Conservation (phyloP, 176 grass and related monocot genomes). For the Oryza longistaminata region DNA sequence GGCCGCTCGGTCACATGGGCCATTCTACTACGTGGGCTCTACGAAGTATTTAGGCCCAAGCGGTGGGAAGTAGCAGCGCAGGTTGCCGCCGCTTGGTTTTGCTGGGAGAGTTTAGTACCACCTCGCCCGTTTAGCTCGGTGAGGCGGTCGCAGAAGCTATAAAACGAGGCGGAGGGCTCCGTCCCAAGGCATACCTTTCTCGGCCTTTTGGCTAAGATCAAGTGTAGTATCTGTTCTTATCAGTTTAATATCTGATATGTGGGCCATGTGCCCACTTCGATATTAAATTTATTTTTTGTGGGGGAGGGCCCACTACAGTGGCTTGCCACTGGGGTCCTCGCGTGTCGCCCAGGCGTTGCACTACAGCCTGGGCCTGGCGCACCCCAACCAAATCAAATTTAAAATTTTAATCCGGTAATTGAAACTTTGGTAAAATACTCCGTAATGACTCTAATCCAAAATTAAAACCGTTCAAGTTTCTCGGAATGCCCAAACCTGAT, state of each 20-base stretch:
- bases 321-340: no score
- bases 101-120: neutral
- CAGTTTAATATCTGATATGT: constrained; percentile 88
- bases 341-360: no score
- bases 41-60: neutral
- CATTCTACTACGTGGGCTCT: neutral
- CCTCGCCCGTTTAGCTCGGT: neutral
- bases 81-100: neutral
- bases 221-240: constrained; percentile 93
- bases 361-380: no score
- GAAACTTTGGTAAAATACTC: no score
- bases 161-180: neutral
- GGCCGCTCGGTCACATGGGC: no score
- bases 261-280: constrained; percentile 38
- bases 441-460: no score
- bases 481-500: no score
- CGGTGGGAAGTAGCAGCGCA: neutral
- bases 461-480: no score
- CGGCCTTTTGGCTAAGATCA: constrained; percentile 86
- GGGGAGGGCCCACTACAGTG: neutral
- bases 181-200: constrained; percentile 48
- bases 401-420: no score
- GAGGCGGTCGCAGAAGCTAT: neutral
- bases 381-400: no score
- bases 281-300: constrained; percentile 81